Conservation (phyloP, 345 rosid genomes). For the Durio zibethinus region DNA sequence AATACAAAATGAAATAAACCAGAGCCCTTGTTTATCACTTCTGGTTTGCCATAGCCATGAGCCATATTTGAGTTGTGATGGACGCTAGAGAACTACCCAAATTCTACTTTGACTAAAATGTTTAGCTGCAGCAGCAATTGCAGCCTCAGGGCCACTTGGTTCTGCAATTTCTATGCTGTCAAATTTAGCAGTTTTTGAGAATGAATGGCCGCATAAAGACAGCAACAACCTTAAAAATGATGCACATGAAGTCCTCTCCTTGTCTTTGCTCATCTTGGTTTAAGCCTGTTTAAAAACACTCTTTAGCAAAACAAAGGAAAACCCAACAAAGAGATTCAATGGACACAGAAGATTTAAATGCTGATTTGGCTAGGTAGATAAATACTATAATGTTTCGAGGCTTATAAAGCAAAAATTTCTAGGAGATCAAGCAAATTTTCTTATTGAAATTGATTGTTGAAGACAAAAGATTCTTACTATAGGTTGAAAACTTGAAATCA, state of each 20-base stretch:
- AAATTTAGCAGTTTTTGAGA: neutral
- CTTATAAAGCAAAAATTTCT: neutral
- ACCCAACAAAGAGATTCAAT: neutral
- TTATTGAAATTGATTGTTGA: neutral
- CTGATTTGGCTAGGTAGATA: neutral
- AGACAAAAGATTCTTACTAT: neutral
- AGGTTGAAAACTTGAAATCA: neutral
- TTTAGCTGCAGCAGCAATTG: constrained; percentile 34
- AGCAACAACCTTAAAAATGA: constrained; percentile 3
- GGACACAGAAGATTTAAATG: neutral
- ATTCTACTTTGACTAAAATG: constrained; percentile 37
- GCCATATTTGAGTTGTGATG: neutral
- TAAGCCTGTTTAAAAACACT: too few relatives aligned
- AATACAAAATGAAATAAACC: too few relatives aligned
- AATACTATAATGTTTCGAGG: neutral
- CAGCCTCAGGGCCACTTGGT: constrained; percentile 22
- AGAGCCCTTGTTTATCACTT: neutral
- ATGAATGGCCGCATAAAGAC: neutral
- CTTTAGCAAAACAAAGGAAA: neutral
- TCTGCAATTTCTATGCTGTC: neutral
- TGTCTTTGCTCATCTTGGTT: neutral
- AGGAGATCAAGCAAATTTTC: neutral
- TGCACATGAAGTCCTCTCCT: neutral
- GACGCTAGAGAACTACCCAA: neutral
- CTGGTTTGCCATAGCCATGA: neutral